Base-by-base conservation (phyloP, 108 stramenopile species). In the Skeletonema potamos region DNA sequence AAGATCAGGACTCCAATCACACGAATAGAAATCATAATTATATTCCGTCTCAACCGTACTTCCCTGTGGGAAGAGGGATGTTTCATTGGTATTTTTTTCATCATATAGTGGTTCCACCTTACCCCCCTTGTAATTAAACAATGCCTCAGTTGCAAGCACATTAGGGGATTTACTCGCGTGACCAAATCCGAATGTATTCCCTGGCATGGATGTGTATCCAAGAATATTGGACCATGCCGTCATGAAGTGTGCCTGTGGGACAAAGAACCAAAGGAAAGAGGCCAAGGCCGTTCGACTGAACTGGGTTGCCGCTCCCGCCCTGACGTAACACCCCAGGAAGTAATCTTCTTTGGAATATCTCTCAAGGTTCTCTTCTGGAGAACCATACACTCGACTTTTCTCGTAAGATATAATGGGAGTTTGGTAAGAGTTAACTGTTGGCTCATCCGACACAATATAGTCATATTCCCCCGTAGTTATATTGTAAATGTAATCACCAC, bases 181-280 rank as follows among this genome's bases (percentile, higher is more conserved):
- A 22, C 46, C 29, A 11, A 72, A 37, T 11, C 57, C 43, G 64
- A 87, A 87, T 6, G 20, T 48, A 33, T 71, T 78, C 11, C 79
- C 73, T 3, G 84, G 86, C 66, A 87, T 57, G 24, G 75, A 54
- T 13, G 86, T 87, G 68, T 81, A 87, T 5, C 86, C 86, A 8
- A 86, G 34, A 58, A 86, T 82, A 30, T 73, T 79, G 32, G 75
- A 51, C 76, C 76, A 86, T n/a, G 73, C 77, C 24, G 30, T 58
- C 17, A 72, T 54, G 39, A 84, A 82, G 46, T 84, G 83, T 61
- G 67, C 72, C 58, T 86, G 83, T 17, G 86, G 86, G 17, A 84
- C 22, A 11, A 78, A 62, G 54, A 59, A 86, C 81, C 77, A 86
- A 29, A 70, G 60, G 27, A 57, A 67, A 17, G 17, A 69, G 17